These are phyloP conservation scores for Trapa bicornis DNA, from an alignment of 345 rosid genomes.

Conservation along the genomic window DNA sequence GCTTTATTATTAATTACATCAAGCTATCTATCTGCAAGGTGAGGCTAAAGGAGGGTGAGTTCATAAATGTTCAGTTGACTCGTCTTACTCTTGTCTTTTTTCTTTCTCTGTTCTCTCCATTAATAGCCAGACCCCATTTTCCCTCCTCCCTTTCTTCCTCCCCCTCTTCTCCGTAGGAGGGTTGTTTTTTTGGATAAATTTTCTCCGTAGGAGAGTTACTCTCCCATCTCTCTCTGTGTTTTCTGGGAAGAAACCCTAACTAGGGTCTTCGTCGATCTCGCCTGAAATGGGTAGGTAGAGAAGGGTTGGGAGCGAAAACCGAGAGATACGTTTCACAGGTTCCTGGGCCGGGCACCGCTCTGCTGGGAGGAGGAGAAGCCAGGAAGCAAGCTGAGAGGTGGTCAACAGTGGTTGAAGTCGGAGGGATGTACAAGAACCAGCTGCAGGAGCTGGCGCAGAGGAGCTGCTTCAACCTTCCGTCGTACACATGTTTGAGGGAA, in stretches of 20 bases:
- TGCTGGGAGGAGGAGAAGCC: too few relatives aligned
- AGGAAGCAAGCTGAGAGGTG: too few relatives aligned
- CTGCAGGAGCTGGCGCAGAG: slow-evolving; percentile 99
- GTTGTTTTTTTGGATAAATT: too few relatives aligned
- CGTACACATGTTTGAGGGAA: slow-evolving; percentile 82
- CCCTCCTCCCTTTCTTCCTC: neutral
- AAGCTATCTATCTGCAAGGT: too few relatives aligned
- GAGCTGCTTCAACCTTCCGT: slow-evolving; percentile 95
- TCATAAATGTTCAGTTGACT: too few relatives aligned
- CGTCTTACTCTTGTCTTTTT: too few relatives aligned
- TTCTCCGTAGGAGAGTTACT: neutral
- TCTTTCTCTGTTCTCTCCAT: neutral
- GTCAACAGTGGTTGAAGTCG: neutral
- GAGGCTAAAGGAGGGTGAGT: too few relatives aligned
- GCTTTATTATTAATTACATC: too few relatives aligned
- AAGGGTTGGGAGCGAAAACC: neutral
- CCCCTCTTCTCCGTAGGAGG: too few relatives aligned
- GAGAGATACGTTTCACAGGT: neutral
- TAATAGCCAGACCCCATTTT: slow-evolving; percentile 4
- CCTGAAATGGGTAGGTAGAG: neutral
- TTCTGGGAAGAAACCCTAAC: slow-evolving; percentile 1
- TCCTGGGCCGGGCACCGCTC: neutral
- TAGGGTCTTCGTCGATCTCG: neutral
- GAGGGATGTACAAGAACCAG: slow-evolving; percentile 97
- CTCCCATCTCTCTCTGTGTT: neutral